phyloP scores from a whole-genome alignment of 192 early-diverging fungal genomes.

The Entomortierella beljakovae region DNA sequence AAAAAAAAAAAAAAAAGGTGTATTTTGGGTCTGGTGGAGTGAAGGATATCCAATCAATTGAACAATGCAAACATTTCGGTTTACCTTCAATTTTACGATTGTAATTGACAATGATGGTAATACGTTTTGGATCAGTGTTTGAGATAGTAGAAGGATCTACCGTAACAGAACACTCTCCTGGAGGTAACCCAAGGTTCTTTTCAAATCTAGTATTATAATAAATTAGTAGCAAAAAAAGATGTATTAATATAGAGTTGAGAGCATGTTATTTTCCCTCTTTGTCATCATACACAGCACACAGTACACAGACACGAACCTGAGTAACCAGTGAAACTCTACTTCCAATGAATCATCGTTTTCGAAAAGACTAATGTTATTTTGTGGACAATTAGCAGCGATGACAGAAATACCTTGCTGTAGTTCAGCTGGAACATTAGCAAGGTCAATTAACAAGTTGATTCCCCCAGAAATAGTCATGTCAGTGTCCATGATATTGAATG shows the following conservation, averaged over 20 bases:
- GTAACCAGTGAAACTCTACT: constrained; percentile 51
- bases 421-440: constrained; percentile 40
- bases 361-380: constrained; percentile 39
- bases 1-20: too few relatives aligned
- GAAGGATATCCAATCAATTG: too few relatives aligned
- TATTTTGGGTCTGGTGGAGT: too few relatives aligned
- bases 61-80: too few relatives aligned
- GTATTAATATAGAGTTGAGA: not conserved
- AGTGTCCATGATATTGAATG: constrained; percentile 28
- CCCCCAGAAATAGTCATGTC: constrained; percentile 53
- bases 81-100: constrained; percentile 77
- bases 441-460: constrained; percentile 44
- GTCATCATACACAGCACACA: not conserved
- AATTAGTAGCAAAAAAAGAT: not conserved
- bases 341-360: constrained; percentile 44
- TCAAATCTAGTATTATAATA: constrained; percentile 30
- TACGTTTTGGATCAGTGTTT: constrained; percentile 43
- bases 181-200: constrained; percentile 17
- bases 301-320: constrained; percentile 27
- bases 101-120: constrained; percentile 66
- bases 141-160: constrained; percentile 25
- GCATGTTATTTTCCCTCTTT: not conserved
- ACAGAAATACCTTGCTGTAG: constrained; percentile 37
- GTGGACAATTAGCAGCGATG: constrained; percentile 26
- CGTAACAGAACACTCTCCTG: constrained; percentile 46